Conservation (phyloP, 129 eudicot species). For the Centaurea solstitialis region DNA sequence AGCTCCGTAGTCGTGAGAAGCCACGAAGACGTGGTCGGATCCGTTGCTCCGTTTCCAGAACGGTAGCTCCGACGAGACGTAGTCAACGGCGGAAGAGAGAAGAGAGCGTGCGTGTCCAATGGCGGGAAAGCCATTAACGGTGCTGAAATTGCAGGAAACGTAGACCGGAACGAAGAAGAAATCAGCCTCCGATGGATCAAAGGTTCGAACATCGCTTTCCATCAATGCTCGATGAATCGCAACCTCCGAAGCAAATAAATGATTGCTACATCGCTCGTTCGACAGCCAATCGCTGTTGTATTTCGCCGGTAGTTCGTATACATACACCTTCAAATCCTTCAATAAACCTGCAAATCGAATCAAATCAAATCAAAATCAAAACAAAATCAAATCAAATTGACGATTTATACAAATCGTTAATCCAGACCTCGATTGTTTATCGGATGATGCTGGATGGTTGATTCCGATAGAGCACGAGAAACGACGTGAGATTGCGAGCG, state of each 20-base stretch:
- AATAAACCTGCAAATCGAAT: constrained; percentile 31
- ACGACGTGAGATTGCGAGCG: constrained; percentile 25
- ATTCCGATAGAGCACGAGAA: constrained; percentile 62
- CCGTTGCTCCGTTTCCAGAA: constrained; percentile 88
- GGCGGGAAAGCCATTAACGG: constrained; percentile 87
- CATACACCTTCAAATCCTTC: constrained; percentile 59
- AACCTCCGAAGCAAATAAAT: constrained; percentile 87
- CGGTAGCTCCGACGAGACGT: constrained; percentile 57
- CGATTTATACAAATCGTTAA: too few species aligned
- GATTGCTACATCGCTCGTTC: constrained; percentile 63
- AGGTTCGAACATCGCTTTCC: constrained; percentile 53
- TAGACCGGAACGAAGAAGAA: constrained; percentile 95
- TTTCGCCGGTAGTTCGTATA: constrained; percentile 72
- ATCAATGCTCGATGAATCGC: constrained; percentile 72
- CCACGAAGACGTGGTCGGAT: constrained; percentile 86
- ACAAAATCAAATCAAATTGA: not conserved
- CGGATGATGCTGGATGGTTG: constrained; percentile 6
- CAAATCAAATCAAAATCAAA: not conserved
- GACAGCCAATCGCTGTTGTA: constrained; percentile 70
- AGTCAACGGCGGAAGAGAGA: constrained; percentile 57
- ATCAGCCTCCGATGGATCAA: constrained; percentile 76
- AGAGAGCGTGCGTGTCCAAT: constrained; percentile 81
- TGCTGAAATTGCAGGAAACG: constrained; percentile 93
- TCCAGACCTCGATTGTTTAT: constrained; percentile 18
- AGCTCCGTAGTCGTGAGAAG: constrained; percentile 93